A percentile compares a stretch with the other conserved stretches of the same genome.
Evolutionary conservation across 2,329 filamentous ascomycete species (phyloP).

Genomic region (Daldinia eschscholtzii): DNA sequence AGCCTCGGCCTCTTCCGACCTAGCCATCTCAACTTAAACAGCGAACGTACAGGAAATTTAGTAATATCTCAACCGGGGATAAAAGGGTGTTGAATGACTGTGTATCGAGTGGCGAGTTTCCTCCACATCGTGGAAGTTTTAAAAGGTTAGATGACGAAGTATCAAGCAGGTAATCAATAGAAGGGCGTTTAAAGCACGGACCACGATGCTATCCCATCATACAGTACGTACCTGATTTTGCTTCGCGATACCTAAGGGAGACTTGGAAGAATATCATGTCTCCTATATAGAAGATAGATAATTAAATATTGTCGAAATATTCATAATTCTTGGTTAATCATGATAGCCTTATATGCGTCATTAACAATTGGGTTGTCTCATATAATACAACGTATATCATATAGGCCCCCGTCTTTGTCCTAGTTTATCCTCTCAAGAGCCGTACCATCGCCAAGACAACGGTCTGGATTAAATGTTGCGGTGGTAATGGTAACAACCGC

Average conservation of each 20-base stretch:
- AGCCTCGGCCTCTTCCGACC: constrained; percentile 78
- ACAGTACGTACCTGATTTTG: background rate
- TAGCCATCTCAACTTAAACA: constrained; percentile 65
- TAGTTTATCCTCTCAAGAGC: background rate
- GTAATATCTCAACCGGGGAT: background rate
- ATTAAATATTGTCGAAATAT: background rate
- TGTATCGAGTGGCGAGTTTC: background rate
- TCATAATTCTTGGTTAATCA: background rate
- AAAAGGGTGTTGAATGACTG: background rate
- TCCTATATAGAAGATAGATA: background rate
- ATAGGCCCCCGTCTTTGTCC: background rate
- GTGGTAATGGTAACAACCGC: constrained; percentile 20
- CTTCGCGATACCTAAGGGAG: background rate
- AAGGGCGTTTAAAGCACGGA: constrained; percentile 31
- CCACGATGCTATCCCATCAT: constrained; percentile 1
- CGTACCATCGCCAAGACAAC: constrained; percentile 5
- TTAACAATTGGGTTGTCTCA: background rate
- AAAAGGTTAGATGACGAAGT: constrained; percentile 5
- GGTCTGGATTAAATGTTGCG: constrained; percentile 14
- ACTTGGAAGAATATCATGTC: background rate
- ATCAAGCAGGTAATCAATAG: constrained; percentile 21
- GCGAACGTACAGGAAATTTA: no score
- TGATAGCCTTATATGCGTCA: background rate
- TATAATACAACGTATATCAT: background rate
- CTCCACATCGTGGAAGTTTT: constrained; percentile 1